Conservation (phyloP, 805 yeast genomes). For the Yamadazyma endophytica region DNA sequence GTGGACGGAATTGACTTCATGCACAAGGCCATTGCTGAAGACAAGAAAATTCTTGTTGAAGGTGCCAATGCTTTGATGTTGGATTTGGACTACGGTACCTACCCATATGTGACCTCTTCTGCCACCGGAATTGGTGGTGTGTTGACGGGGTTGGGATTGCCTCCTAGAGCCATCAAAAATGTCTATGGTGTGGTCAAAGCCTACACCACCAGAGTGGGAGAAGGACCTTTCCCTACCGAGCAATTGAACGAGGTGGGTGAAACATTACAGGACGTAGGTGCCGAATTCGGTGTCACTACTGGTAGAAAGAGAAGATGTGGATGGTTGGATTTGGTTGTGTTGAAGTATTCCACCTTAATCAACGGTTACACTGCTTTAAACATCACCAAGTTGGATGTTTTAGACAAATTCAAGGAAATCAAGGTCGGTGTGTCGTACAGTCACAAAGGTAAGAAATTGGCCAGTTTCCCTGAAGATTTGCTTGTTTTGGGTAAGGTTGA, state of each 20-base stretch:
- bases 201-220: constrained; percentile 98
- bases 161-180: constrained; percentile 79
- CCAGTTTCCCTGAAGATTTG: constrained; percentile 91
- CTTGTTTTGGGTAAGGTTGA: constrained; percentile 80
- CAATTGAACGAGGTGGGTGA: constrained; percentile 87
- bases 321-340: constrained; percentile 94
- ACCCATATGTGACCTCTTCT: constrained; percentile 95
- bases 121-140: constrained; percentile 98
- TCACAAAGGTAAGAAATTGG: constrained; percentile 69
- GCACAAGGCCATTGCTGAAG: constrained; percentile 67
- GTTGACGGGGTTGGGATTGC: constrained; percentile 91
- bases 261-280: constrained; percentile 84
- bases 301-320: constrained; percentile 99
- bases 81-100: constrained; percentile 96
- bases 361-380: constrained; percentile 94
- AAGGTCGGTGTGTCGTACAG: constrained; percentile 83
- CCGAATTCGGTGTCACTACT: constrained; percentile 96
- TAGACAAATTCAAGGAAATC: constrained; percentile 85
- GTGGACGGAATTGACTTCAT: constrained; percentile 87
- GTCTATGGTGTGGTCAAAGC: constrained; percentile 97
- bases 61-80: constrained; percentile 99
- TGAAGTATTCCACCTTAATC: constrained; percentile 84
- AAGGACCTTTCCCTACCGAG: constrained; percentile 99
- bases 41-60: constrained; percentile 88
- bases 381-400: constrained; percentile 92